phyloP scores from a whole-genome alignment of 2,329 filamentous ascomycete genomes.

The Xylaria polymorpha region DNA sequence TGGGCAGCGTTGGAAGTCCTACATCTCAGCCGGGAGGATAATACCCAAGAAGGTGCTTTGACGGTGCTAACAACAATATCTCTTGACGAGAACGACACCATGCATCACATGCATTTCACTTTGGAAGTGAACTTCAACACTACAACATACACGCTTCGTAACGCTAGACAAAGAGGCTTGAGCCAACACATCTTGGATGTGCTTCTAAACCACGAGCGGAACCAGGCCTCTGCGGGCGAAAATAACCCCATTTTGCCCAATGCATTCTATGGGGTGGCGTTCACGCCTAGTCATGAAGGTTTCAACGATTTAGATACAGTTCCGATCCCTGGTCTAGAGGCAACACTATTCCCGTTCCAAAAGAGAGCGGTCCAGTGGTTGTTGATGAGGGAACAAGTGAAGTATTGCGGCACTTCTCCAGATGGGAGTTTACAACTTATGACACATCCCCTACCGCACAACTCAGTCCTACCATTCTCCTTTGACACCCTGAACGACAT shows the following conservation, averaged over 20 bases:
- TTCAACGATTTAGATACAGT: constrained; percentile 55
- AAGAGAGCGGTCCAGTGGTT: constrained; percentile 77
- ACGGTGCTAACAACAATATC: constrained; percentile 51
- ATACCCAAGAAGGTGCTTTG: constrained; percentile 45
- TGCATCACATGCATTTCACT: constrained; percentile 49
- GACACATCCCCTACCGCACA: constrained; percentile 38
- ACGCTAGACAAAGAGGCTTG: constrained; percentile 45
- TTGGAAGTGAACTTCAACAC: constrained; percentile 59
- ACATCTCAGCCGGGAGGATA: constrained; percentile 33
- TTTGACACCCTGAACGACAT: constrained; percentile 60
- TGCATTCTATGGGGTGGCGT: constrained; percentile 76
- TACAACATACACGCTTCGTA: constrained; percentile 52
- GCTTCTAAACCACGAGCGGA: constrained; percentile 40
- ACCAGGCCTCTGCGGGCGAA: constrained; percentile 1
- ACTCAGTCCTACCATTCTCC: constrained; percentile 53
- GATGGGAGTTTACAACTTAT: constrained; percentile 43
- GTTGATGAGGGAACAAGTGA: constrained; percentile 71
- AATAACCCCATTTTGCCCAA: constrained; percentile 57
- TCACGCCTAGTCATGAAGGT: constrained; percentile 63
- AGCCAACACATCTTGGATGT: constrained; percentile 55
- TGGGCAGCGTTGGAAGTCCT: constrained; percentile 35
- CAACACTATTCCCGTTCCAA: constrained; percentile 77
- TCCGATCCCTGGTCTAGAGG: constrained; percentile 57
- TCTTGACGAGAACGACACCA: constrained; percentile 46
- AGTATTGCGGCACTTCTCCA: constrained; percentile 53